These are phyloP conservation scores for Flaveria bidentis DNA, from an alignment of 129 eudicot genomes.

Conservation along the genomic window DNA sequence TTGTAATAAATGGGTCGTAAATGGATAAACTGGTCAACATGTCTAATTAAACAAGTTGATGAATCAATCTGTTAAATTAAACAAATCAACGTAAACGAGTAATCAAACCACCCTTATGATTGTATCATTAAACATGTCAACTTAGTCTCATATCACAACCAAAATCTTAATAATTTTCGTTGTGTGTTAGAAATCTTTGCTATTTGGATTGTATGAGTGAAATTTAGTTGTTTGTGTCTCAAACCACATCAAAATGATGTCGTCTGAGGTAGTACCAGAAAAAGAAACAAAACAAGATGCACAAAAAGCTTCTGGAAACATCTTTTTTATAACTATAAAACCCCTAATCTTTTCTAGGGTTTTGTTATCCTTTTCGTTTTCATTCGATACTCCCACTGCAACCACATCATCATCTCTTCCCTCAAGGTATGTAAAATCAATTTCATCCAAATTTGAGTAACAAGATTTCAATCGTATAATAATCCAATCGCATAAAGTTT, in stretches of 20 bases:
- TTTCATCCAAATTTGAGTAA: neutral
- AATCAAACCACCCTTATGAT: too few relatives aligned
- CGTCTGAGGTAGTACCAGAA: neutral
- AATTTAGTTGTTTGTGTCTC: too few relatives aligned
- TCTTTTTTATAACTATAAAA: neutral
- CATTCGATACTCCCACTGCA: constrained; percentile 4
- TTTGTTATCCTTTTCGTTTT: constrained; percentile 38
- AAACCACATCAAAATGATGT: neutral
- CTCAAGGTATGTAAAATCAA: constrained; percentile 18
- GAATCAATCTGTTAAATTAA: too few relatives aligned
- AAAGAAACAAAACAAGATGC: neutral
- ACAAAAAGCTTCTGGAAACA: constrained; percentile 7
- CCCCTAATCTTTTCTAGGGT: constrained; percentile 15
- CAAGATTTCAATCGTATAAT: neutral
- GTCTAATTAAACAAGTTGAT: too few relatives aligned
- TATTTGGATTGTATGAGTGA: too few relatives aligned
- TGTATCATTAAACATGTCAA: too few relatives aligned
- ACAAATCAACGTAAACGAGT: too few relatives aligned
- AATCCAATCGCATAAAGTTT: constrained; percentile 1
- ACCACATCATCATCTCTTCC: neutral
- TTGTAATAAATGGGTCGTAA: neutral
- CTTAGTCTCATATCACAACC: too few relatives aligned
- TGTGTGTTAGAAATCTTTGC: too few relatives aligned
- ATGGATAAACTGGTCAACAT: too few relatives aligned
- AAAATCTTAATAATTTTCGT: too few relatives aligned